Evolutionary conservation across 208 protist genomes (phyloP).

Genomic region (Zelonia costaricensis): DNA sequence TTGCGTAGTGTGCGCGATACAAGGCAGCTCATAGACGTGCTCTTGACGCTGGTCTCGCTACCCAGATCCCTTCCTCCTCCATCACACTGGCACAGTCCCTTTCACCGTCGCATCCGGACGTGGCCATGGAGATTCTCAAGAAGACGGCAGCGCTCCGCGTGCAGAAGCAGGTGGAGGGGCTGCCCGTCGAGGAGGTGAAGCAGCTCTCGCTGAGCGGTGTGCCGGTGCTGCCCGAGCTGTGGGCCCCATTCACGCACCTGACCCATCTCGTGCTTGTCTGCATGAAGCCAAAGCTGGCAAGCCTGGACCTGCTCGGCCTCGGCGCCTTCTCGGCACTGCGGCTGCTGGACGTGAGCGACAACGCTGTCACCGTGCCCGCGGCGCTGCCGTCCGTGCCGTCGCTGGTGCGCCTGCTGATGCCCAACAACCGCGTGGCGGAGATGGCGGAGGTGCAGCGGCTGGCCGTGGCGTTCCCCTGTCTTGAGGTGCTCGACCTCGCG

Average conservation of each 20-base stretch:
- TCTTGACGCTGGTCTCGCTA: no score
- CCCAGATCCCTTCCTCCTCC: not conserved
- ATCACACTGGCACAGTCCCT: not conserved
- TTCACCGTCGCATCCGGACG: no score
- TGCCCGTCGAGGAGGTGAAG: slow-evolving; percentile 46
- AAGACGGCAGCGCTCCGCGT: slow-evolving; percentile 74
- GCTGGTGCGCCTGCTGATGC: slow-evolving; percentile 53
- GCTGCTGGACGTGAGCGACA: slow-evolving; percentile 87
- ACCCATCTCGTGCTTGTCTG: slow-evolving; percentile 62
- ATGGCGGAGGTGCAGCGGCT: slow-evolving; percentile 62
- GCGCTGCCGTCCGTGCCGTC: slow-evolving; percentile 25
- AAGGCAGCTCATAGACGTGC: no score
- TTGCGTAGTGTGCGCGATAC: no score
- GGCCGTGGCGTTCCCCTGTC: slow-evolving; percentile 46
- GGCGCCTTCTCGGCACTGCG: slow-evolving; percentile 35
- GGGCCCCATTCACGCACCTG: slow-evolving; percentile 48
- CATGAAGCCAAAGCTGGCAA: slow-evolving; percentile 59
- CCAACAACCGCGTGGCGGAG: slow-evolving; percentile 65
- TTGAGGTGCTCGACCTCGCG: slow-evolving; percentile 67
- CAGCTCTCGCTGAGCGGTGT: slow-evolving; percentile 68
- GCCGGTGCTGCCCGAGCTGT: slow-evolving; percentile 47
- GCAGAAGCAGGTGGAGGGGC: slow-evolving; percentile 62
- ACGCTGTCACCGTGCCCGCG: slow-evolving; percentile 47
- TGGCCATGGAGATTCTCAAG: slow-evolving; percentile 64
- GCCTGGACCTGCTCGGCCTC: slow-evolving; percentile 37